phyloP scores from a whole-genome alignment of 805 yeast species.

The Diddensiella transvaalensis region DNA sequence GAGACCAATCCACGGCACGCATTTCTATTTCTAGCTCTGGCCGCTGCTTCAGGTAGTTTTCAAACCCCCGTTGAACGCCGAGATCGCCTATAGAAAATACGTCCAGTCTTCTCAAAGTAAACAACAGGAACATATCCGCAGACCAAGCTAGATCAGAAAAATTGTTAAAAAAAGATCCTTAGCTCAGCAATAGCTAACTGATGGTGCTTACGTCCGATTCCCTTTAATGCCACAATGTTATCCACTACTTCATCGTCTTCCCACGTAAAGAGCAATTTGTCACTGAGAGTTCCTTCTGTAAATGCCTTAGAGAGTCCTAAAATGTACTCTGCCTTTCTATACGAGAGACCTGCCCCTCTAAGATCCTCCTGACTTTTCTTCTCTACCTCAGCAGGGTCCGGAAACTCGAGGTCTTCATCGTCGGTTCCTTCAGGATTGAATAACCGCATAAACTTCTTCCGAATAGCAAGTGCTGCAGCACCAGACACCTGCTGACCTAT shows the following conservation, averaged over 20 bases:
- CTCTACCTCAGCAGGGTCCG: slow-evolving; percentile 50
- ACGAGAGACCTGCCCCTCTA: slow-evolving; percentile 64
- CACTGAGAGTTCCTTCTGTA: slow-evolving; percentile 24
- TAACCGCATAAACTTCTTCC: slow-evolving; percentile 40
- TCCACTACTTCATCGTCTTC: slow-evolving; percentile 34
- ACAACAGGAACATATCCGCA: slow-evolving; percentile 79
- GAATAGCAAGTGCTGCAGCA: slow-evolving; percentile 69
- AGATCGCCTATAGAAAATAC: slow-evolving; percentile 76
- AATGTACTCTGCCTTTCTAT: slow-evolving; percentile 61
- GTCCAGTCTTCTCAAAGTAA: slow-evolving; percentile 62
- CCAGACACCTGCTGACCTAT: slow-evolving; percentile 47
- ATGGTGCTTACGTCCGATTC: slow-evolving; percentile 33
- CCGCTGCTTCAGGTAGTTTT: slow-evolving; percentile 50
- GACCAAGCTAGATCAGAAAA: slow-evolving; percentile 64
- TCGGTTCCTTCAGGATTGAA: slow-evolving; percentile 24
- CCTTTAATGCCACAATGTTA: slow-evolving; percentile 30
- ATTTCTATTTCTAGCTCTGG: slow-evolving; percentile 41
- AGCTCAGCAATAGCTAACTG: neutral
- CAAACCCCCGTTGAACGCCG: slow-evolving; percentile 80
- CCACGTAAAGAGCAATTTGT: slow-evolving; percentile 23
- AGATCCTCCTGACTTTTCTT: slow-evolving; percentile 44
- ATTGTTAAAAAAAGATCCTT: neutral
- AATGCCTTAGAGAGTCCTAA: slow-evolving; percentile 52
- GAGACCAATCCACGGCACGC: slow-evolving; percentile 22
- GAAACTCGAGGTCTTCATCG: slow-evolving; percentile 35